These are phyloP conservation scores for Malus sieversii DNA, from an alignment of 306 rosid species.

Conservation along the genomic window DNA sequence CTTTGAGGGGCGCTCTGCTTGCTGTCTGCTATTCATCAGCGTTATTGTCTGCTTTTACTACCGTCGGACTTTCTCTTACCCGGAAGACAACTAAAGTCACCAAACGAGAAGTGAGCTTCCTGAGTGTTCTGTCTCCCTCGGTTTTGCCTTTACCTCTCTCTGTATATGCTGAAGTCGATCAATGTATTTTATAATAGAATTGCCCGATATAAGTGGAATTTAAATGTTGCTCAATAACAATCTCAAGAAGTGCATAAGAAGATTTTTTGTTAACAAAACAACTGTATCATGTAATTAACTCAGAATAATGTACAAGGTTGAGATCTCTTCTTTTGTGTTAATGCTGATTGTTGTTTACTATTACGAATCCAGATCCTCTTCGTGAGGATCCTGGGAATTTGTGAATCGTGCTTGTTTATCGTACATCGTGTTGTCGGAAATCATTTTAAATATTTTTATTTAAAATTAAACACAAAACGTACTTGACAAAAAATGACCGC, in stretches of 20 bases:
- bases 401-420: too few species aligned
- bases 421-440: too few species aligned
- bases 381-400: accelerated
- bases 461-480: too few species aligned
- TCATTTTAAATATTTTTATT: too few species aligned
- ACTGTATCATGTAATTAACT: background rate
- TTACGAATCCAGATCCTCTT: background rate
- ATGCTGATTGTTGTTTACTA: background rate
- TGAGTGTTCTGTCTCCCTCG: background rate
- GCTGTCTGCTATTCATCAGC: constrained; percentile 58
- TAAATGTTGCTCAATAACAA: background rate
- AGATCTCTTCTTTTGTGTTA: background rate
- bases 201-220: background rate
- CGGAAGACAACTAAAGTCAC: constrained; percentile 62
- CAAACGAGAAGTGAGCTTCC: constrained; percentile 42
- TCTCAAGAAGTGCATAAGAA: background rate
- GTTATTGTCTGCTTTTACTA: constrained; percentile 48
- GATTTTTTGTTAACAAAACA: background rate
- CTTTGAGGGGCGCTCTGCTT: constrained; percentile 70
- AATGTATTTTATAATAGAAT: background rate
- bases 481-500: too few species aligned
- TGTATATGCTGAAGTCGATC: background rate
- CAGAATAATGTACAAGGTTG: background rate
- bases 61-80: constrained; percentile 72
- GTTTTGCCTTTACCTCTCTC: background rate